phyloP scores from a whole-genome alignment of 225 moss, liverwort and hornwort species.

The Physcomitrium patens region DNA sequence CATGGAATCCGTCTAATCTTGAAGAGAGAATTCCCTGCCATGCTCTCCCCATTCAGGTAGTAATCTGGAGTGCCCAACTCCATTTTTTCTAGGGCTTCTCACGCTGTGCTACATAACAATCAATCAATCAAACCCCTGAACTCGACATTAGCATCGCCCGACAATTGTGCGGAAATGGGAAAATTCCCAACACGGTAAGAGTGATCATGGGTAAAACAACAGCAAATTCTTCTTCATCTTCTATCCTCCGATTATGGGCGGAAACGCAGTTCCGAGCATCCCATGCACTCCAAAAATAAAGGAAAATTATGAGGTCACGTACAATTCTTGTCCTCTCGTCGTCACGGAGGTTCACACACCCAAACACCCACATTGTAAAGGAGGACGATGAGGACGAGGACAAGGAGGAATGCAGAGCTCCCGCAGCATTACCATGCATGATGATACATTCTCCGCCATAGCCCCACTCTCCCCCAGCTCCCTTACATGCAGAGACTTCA shows the following conservation, averaged over 20 bases:
- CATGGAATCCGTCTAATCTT: conserved; percentile 65
- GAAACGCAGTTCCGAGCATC: conserved; percentile 18
- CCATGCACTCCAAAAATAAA: conserved; percentile 29
- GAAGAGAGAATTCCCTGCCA: conserved; percentile 58
- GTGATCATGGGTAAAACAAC: too few relatives aligned
- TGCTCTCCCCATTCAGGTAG: conserved; percentile 37
- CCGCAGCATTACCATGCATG: too few relatives aligned
- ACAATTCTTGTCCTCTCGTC: conserved; percentile 17
- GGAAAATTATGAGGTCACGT: neutral
- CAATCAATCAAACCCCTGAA: neutral
- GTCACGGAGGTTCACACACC: conserved; percentile 19
- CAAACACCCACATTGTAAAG: conserved; percentile 30
- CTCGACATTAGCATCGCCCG: neutral
- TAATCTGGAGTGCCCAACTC: conserved; percentile 44
- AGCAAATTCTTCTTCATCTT: neutral
- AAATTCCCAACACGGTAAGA: too few relatives aligned
- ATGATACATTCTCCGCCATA: too few relatives aligned
- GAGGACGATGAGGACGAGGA: too few relatives aligned
- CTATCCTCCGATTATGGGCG: conserved; percentile 7
- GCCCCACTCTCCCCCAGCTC: too few relatives aligned
- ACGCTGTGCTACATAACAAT: conserved; percentile 5
- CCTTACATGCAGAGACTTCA: too few relatives aligned
- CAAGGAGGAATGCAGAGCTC: too few relatives aligned
- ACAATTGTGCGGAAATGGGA: too few relatives aligned
- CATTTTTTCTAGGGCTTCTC: conserved; percentile 40